Base-by-base conservation (phyloP, 805 yeast genomes). In the Vanderwaltozyma tropicalis region DNA sequence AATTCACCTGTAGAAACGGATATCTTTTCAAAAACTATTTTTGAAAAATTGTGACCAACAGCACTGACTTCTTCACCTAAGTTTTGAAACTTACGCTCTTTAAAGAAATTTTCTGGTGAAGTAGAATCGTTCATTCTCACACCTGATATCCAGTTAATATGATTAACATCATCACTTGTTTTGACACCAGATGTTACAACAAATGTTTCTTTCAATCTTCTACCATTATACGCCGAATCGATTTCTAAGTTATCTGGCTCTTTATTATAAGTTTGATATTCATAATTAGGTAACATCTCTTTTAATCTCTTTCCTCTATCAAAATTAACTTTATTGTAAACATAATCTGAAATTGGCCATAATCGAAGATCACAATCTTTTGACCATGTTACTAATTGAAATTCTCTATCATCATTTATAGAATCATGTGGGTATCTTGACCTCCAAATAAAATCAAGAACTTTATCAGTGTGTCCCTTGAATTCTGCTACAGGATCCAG, bases 311-410 rank as follows among this genome's bases (percentile, higher is more conserved):
- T 52, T 8, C 63, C 62, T 41, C 68, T 59, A 3, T 57, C 57
- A 49, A 64, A 74, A 37, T 61, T 57, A 33, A 76, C 67, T 28
- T 64, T 64, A 7, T 64, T 67, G 45, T 78, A 70, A 14, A 71
- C 55, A 6, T 64, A 64, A 3, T 72, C 72, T 13, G 66, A 54
- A 14, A 76, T 59, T 0, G 86, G 81, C 96, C 96, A 89, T 34
- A 88, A 61, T 42, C 88, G 68, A 41, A 92, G 63, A 53, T 85
- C 94, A 47, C 78, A 74, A 54, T 92, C 97, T 36, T 83, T 78
- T 1, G 94, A 80, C 96, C 97, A 89, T 0, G 97, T 85, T 1
- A 92, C 89, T 35, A 92, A 59, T 57, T 92, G 97, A 53, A 75
- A 92, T 41, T 88, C 95, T 38, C 89, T 67, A 62, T 84, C 86